Percentiles rank a stretch among this genome's conserved stretches.
Conservation (phyloP, 108 stramenopile genomes). For the Bacterosira constricta region DNA sequence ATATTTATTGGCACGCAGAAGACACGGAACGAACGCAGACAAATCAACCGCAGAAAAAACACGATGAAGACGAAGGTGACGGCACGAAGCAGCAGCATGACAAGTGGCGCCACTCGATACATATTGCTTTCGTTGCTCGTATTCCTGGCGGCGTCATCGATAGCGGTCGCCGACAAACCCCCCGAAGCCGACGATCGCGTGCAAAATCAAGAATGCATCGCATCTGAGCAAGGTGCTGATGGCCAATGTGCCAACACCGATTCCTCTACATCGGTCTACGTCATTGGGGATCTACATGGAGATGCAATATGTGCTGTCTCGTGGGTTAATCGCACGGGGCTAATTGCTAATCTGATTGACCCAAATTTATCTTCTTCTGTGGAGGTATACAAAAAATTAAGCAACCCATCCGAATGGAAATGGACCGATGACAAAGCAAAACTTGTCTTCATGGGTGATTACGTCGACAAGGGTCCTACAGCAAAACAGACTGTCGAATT, state of each 20-base stretch:
- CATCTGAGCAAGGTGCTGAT: no score
- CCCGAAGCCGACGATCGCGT: no score
- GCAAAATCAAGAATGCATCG: constrained; percentile 15
- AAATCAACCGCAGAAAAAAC: no score
- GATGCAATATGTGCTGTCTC: constrained; percentile 56
- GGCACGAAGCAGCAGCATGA: no score
- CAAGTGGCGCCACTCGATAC: no score
- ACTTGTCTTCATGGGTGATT: constrained; percentile 69
- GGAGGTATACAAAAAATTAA: constrained; percentile 17
- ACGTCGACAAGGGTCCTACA: constrained; percentile 68
- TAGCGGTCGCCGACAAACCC: no score
- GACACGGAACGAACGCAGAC: no score
- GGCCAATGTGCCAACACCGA: not conserved
- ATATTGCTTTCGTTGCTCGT: no score
- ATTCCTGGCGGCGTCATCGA: no score
- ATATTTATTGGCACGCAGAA: no score
- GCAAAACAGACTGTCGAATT: constrained; percentile 59
- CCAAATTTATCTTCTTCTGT: not conserved
- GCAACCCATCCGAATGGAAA: constrained; percentile 26
- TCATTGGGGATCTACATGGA: constrained; percentile 63
- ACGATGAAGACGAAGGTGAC: no score
- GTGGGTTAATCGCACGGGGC: constrained; percentile 58
- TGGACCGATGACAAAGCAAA: constrained; percentile 41
- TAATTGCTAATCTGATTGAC: constrained; percentile 41
- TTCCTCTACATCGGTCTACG: constrained; percentile 43